Conservation (phyloP, 2,329 filamentous ascomycete species). For the Apiospora aurea region DNA sequence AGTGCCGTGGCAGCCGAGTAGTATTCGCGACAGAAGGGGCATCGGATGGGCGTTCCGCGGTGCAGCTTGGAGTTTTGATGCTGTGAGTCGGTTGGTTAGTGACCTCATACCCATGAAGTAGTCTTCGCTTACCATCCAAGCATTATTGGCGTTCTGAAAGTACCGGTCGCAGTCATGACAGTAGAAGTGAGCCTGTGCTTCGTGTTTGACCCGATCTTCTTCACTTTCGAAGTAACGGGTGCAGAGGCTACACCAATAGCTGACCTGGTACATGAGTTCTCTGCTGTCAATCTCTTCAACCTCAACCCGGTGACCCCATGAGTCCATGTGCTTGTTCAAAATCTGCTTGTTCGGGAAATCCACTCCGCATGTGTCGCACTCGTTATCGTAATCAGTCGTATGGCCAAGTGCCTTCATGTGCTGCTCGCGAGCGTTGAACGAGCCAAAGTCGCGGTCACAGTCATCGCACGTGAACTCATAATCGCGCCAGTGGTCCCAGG, state of each 20-base stretch:
- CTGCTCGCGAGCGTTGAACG: slow-evolving; percentile 26
- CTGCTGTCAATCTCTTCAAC: slow-evolving; percentile 4
- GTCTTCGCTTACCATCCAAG: slow-evolving; percentile 40
- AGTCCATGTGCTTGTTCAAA: neutral
- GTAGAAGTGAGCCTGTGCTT: slow-evolving; percentile 40
- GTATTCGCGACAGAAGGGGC: slow-evolving; percentile 59
- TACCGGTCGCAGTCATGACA: slow-evolving; percentile 43
- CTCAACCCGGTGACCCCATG: neutral
- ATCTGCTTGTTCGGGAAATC: neutral
- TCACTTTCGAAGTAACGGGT: slow-evolving; percentile 23
- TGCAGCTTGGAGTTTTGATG: slow-evolving; percentile 63
- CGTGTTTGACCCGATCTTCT: slow-evolving; percentile 35
- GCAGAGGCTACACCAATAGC: too few species aligned
- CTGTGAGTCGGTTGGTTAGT: slow-evolving; percentile 42
- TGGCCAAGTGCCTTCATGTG: slow-evolving; percentile 43
- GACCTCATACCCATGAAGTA: neutral
- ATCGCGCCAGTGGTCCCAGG: neutral
- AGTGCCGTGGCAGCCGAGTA: slow-evolving; percentile 61
- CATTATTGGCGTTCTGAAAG: slow-evolving; percentile 42
- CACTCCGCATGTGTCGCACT: neutral
- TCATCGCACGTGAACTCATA: neutral
- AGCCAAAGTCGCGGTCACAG: slow-evolving; percentile 27
- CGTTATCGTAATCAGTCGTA: slow-evolving; percentile 28
- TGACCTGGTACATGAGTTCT: too few species aligned
- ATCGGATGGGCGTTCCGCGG: slow-evolving; percentile 50